Base-by-base conservation (phyloP, 495 filamentous ascomycete species). In the Parathielavia hyrcaniae region DNA sequence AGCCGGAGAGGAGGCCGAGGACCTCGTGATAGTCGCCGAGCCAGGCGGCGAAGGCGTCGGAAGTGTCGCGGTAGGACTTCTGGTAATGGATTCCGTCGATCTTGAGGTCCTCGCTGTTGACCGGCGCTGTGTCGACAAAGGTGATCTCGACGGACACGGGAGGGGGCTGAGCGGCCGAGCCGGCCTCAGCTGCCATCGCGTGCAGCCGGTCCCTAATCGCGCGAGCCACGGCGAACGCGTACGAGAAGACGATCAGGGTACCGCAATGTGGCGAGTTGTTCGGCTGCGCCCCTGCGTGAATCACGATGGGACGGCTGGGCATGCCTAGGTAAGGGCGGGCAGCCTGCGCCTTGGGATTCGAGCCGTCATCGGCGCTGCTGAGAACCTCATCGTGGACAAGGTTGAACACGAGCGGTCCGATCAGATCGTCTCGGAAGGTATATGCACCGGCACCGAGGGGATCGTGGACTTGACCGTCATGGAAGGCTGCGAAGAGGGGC, bases 241-340 rank as follows among this genome's bases (percentile, higher is more conserved):
- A 62, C 44, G 54, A 64, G 47, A 71, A 69, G 26, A 67, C 63
- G 32, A 60, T 50, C 5, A 71, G 55, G 5, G 65, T 69, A 26
- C 64, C 68, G 47, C 59, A 41, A 38, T 71, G 68, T 13, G 64
- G 67, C 16, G 61, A 65, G 54, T 63, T 64, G 50, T 71, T 69
- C 16, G 64, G 67, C 55, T 69, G 64, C 8, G 57, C 40, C 14
- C 65, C 67, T 19, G 65, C 57, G 50, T 71, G 67, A 50, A 71
- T 47, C 19, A 40, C 32, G 47, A 69, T 66, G 13, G 64, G 56
- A 8, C 60, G 64, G 22, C 50, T 57, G n/a, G 67, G 56, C 22
- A 64, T 60, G 32, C 41, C n/a, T 30, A 7, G 36, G 36, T 9
- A 39, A 12, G 36, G n/a, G 13, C 7, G 12, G 4, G 22, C 45